Evolutionary conservation across 208 protist species (phyloP), one percentile per base, ranked within the genome.

Genomic region (Porcisia hertigi): DNA sequence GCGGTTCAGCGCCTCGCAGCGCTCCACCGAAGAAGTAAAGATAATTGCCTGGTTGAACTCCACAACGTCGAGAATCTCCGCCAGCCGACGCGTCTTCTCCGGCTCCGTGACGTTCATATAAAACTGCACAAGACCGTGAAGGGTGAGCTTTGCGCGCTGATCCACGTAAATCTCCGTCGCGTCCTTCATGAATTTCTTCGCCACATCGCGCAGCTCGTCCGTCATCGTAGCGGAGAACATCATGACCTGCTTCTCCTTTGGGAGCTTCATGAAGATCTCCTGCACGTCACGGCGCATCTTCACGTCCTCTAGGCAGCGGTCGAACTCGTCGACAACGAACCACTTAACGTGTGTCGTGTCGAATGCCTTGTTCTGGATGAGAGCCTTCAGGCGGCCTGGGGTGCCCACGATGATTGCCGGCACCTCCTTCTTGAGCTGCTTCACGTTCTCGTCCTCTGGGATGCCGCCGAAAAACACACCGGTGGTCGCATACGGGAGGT

Each of bases 1-100:
- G 66, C 96, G 88, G 80, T 98, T 97, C 25, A 99, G 91, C n/a
- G 86, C 93, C 76, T 94, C 84, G 71, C 97, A 98, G 59, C 99
- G 94, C 76, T 91, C 75, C n/a, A 98, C 94, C 5, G 88, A 93
- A 76, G 92, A 97, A 36, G 99, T 98, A 82, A 99, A 99, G 82
- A 99, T 99, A 71, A 99, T 98, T n/a, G 98, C 96, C 90, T 99
- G 99, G 92, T 99, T 99, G 86, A 99, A 99, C 79, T 99, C 98
- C 36, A 99, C 93, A 6, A 92, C 91, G 79, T 99, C 99, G 2
- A 99, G 91, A 9, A 99, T 94, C 63, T 99, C 98, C 59, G 96
- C 94, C 12, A 99, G 95, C 85, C 98, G 98, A 49, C 94, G 88
- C 74, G 97, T 96, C 96, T 99, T 99, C 83, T 99, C 87, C 8